These are phyloP conservation scores for Withania somnifera DNA, from an alignment of 305 asterid genomes.

Conservation along the genomic window DNA sequence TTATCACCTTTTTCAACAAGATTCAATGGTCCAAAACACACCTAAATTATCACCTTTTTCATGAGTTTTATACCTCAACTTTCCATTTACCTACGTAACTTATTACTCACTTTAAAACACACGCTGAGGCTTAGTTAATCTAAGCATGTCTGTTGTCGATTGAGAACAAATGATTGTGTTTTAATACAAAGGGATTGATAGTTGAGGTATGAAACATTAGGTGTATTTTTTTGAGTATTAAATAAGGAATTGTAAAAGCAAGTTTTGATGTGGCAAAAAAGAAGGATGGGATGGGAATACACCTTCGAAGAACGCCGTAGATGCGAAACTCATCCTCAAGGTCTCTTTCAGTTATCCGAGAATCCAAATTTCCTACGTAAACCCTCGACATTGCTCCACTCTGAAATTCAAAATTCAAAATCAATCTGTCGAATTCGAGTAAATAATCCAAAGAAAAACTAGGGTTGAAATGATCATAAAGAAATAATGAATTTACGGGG, in stretches of 20 bases:
- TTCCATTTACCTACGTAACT: no score
- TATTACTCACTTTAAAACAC: no score
- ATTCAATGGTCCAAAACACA: no score
- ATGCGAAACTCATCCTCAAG: slow-evolving; percentile 47
- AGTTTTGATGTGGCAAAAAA: neutral
- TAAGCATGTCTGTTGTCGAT: no score
- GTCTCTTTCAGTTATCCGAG: slow-evolving; percentile 37
- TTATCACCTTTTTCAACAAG: no score
- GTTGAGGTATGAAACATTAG: no score
- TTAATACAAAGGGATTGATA: no score
- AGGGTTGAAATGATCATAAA: neutral
- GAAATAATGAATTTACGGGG: neutral
- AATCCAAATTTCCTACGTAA: slow-evolving; percentile 46
- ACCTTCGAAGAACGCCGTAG: slow-evolving; percentile 45
- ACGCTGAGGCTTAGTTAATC: no score
- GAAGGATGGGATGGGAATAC: neutral
- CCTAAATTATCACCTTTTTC: no score
- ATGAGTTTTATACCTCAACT: no score
- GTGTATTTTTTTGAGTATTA: neutral
- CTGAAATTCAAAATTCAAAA: neutral
- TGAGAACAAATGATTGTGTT: no score
- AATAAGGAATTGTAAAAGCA: neutral
- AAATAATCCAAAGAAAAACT: no score
- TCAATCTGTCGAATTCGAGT: neutral
- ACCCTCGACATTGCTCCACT: slow-evolving; percentile 28